Evolutionary conservation across 2,329 filamentous ascomycete species (phyloP).

Genomic region (Neonectria magnoliae): DNA sequence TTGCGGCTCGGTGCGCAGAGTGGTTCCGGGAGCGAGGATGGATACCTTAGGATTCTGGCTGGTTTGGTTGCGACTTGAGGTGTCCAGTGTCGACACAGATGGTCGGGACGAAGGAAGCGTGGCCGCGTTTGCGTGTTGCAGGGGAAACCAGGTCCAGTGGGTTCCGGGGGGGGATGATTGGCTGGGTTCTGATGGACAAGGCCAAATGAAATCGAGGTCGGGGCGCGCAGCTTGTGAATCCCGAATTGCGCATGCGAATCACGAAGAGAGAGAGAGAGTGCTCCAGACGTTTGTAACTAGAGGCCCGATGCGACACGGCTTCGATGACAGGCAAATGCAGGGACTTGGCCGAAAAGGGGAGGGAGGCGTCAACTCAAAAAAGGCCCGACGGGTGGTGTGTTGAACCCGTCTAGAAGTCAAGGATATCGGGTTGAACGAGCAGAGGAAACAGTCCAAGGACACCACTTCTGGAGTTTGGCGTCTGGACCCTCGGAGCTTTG

Average conservation of each 20-base stretch:
- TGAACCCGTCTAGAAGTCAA: neutral
- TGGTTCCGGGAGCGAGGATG: constrained; percentile 1
- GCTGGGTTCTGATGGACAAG: neutral
- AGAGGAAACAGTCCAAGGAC: neutral
- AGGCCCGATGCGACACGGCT: constrained; percentile 4
- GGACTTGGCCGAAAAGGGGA: constrained; percentile 1
- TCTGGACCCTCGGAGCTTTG: neutral
- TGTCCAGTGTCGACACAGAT: neutral
- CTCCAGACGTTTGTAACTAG: neutral
- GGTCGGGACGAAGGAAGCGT: constrained; percentile 16
- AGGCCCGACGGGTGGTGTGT: neutral
- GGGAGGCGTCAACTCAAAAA: constrained; percentile 10
- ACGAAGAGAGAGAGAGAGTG: neutral
- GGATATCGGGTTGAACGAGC: neutral
- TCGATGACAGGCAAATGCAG: neutral
- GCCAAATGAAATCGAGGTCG: constrained; percentile 6
- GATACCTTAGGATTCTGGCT: constrained; percentile 8
- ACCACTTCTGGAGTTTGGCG: neutral
- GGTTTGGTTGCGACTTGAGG: constrained; percentile 3
- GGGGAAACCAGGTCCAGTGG: constrained; percentile 15
- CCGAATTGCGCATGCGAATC: constrained; percentile 8
- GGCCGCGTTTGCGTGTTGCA: constrained; percentile 22
- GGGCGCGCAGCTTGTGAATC: constrained; percentile 3
- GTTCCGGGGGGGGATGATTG: constrained; percentile 18
- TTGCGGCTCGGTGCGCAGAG: constrained; percentile 20